Evolutionary conservation across 2,329 filamentous ascomycete genomes (phyloP), one percentile per base, ranked within the genome.

Genomic region (Fusarium scirpi): DNA sequence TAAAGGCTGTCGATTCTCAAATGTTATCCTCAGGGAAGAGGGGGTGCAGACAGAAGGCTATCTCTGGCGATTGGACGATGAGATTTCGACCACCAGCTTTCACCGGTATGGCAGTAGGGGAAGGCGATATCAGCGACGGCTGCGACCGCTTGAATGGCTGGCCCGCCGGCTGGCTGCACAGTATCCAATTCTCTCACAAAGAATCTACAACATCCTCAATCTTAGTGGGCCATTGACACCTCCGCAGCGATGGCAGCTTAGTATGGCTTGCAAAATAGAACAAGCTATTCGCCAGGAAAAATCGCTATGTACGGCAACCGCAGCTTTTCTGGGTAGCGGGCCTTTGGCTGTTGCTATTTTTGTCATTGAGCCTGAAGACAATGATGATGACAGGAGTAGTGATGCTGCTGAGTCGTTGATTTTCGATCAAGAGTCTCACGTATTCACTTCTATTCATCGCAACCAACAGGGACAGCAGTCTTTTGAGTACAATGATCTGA

Each of bases 41-140:
- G 46, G 56, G 11, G 29, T 58, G 5, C 18, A 8, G 1, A 58
- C 56, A 1, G 2, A 29, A 3, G 56, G 56, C 2, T 29, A 53
- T 1, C 8, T 58, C 2, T 53, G 47, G 47, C 46, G 18, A 1
- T 8, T 58, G 3, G 29, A 34, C 1, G 22, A 27, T 2, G 22
- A 34, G 27, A 58, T 58, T 6, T 1, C 8, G 0, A 53, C 47
- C 2, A 1, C 25, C 3, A 1, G 0, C 0, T 49, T 49, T 25
- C 10, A 13, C 6, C 20, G 24, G 24, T 25, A 25, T 25, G 24
- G 24, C 24, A 25, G 24, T 25, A 25, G 24, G 24, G 24, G 24
- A 25, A 25, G 24, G 24, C 24, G 24, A 25, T 25, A 25, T 25
- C 24, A 25, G 24, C 24, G 3, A 2, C 3, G n/a, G 1, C 20